Percentiles rank a stretch among this genome's conserved stretches.
Evolutionary conservation across 1,139 yeast genomes (phyloP).

Genomic region (Saccharomyces pastorianus): DNA sequence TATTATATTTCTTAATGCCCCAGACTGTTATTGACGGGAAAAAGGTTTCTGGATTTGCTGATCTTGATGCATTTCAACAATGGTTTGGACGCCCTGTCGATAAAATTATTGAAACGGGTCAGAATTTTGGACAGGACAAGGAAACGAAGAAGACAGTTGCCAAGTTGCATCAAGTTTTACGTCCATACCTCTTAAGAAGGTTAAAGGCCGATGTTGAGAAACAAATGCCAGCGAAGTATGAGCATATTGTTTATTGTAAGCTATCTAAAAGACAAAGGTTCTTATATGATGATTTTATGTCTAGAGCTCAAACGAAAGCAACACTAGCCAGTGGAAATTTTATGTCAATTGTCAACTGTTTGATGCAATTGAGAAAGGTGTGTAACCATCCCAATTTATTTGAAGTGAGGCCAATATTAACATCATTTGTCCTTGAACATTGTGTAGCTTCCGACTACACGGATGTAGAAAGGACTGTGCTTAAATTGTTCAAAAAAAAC

Average conservation of each 20-base stretch:
- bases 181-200: slow-evolving; percentile 87
- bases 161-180: slow-evolving; percentile 82
- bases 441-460: slow-evolving; percentile 52
- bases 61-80: slow-evolving; percentile 88
- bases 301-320: slow-evolving; percentile 89
- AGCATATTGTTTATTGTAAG: slow-evolving; percentile 87
- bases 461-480: slow-evolving; percentile 38
- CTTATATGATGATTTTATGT: slow-evolving; percentile 93
- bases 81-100: slow-evolving; percentile 99
- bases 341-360: slow-evolving; percentile 87
- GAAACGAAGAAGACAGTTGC: slow-evolving; percentile 83
- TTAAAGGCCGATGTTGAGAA: slow-evolving; percentile 94
- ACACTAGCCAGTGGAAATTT: slow-evolving; percentile 93
- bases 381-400: slow-evolving; percentile 96
- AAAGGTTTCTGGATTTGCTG: slow-evolving; percentile 87
- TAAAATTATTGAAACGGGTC: slow-evolving; percentile 70
- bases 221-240: slow-evolving; percentile 98
- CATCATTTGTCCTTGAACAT: slow-evolving; percentile 70
- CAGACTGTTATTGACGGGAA: slow-evolving; percentile 35
- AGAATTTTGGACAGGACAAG: slow-evolving; percentile 42
- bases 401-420: slow-evolving; percentile 90
- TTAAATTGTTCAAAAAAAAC: slow-evolving; percentile 33
- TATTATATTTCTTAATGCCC: slow-evolving; percentile 92
- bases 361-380: slow-evolving; percentile 95
- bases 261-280: slow-evolving; percentile 87